A percentile compares a stretch with the other conserved stretches of the same genome.
phyloP scores from a whole-genome alignment of 129 eudicot species.

The Oenanthe sinensis region DNA sequence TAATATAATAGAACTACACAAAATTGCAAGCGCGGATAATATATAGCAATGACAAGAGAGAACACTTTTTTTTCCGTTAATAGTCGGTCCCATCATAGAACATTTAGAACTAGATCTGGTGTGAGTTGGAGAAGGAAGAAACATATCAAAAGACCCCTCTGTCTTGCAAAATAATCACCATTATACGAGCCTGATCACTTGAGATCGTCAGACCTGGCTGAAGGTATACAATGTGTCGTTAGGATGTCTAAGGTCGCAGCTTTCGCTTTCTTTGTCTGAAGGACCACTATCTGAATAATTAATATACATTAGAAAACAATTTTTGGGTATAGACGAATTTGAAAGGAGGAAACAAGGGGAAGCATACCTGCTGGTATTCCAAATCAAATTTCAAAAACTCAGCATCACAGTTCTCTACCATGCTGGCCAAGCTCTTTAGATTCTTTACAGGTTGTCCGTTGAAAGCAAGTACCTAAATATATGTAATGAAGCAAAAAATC shows the following conservation, averaged over 20 bases:
- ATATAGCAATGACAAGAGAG: background rate
- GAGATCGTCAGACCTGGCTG: constrained; percentile 96
- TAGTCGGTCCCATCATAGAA: background rate
- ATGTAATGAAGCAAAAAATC: background rate
- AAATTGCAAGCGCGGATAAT: background rate
- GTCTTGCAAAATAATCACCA: background rate
- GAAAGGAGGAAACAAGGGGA: constrained; percentile 2
- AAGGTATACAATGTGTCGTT: constrained; percentile 82
- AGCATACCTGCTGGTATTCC: constrained; percentile 71
- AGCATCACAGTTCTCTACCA: constrained; percentile 67
- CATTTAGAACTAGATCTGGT: background rate
- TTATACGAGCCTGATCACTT: constrained; percentile 29
- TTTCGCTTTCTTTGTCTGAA: constrained; percentile 66
- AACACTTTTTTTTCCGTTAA: background rate
- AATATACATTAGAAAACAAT: background rate
- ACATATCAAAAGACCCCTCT: background rate
- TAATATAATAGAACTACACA: background rate
- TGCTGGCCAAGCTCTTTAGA: constrained; percentile 74
- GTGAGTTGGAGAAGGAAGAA: background rate
- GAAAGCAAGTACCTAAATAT: constrained; percentile 63
- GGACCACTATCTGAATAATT: constrained; percentile 61
- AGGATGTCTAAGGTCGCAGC: constrained; percentile 89
- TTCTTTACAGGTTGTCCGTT: constrained; percentile 82
- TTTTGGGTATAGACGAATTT: background rate
- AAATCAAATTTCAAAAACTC: constrained; percentile 78